Evolutionary conservation across 2,329 filamentous ascomycete species (phyloP), one percentile per base, ranked within the genome.

Genomic region (Zymoseptoria crescenta): DNA sequence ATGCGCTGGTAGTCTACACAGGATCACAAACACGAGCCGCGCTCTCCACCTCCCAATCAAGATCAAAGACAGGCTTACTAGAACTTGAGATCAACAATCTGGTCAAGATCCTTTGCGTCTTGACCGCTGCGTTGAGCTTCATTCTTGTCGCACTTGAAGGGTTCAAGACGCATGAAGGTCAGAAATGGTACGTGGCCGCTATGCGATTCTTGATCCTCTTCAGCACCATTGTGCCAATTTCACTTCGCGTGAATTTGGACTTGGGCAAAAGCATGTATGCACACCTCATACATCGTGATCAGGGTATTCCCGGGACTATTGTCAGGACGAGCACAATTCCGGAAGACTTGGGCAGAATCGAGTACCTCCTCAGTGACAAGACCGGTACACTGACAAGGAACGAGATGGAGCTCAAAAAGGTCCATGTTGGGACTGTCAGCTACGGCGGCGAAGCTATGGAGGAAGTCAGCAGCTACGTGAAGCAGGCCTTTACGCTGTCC

Each of bases 401-500:
- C 69, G 84, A 65, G 56, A 67, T 69, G 58, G 93, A 96, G 70
- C 87, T 99, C 82, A 96, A 95, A 72, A 99, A 99, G 75, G 93
- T 99, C 5, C 95, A 99, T 69, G 90, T 99, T 56, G 94, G 95
- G 8, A 99, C 94, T 8, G 94, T 97, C 1, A 97, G 93, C 1
- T 99, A 99, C 70, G 94, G 93, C 35, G 96, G 96, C 67, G 94
- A 99, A 71, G 93, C 94, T 8, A 99, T 99, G 94, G 94, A 97
- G 67, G 95, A 99, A 76, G 94, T 99, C 10, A 79, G 85, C 10
- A 83, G 88, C 0, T 96, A 96, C 71, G 83, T 99, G 55, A 86
- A 83, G 63, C 92, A 96, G 72, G 89, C 87, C 5, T 96, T 97
- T 68, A 81, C 86, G 10, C 72, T 80, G 16, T 50, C 63, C 16